Evolutionary conservation across 164 flowering plant species (phyloP), one percentile per base, ranked within the genome.

Genomic region (Magnolia kwangsiensis): DNA sequence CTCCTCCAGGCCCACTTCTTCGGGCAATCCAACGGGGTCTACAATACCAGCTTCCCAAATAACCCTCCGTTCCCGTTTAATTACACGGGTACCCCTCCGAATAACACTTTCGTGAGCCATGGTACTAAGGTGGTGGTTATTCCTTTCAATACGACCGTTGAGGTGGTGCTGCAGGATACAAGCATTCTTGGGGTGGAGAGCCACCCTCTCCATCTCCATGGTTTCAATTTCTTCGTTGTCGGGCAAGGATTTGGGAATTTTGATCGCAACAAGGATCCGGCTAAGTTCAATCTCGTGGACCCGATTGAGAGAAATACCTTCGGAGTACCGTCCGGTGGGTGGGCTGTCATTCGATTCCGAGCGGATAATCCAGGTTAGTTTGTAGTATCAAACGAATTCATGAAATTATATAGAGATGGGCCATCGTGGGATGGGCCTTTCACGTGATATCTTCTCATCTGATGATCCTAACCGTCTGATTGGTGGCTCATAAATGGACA

Each of bases 281-380:
- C 74, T 16, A 87, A 80, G 4, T 88, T 85, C 79, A 89, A 89
- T 64, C 80, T 88, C 8, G 81, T 84, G 0, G 90, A 89, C 24
- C 92, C 92, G 0, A 73, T 74, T 1, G 90, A 88, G 81, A 84
- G 90, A 81, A 89, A 88, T 78, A 89, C 92, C 0, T 31, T 80
- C 1, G 87, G 89, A 1, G 87, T 89, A n/a, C 92, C 91, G 0
- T 63, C 88, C 4, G 90, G 89, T 2, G 92, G 90, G 7, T 89
- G 92, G 92, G 74, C 79, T 9, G 90, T 88, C 29, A 78, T 89
- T 73, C 87, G 90, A 8, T 89, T 89, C 77, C 68, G 78, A 0
- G 89, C 91, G 4, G 90, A 89, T 74, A 89, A 89, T 72, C 92
- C 91, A 80, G 90, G 90, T 87, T 66, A 9, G 69, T 23, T 0